Conservation (phyloP, 129 eudicot genomes). For the Silybum marianum region DNA sequence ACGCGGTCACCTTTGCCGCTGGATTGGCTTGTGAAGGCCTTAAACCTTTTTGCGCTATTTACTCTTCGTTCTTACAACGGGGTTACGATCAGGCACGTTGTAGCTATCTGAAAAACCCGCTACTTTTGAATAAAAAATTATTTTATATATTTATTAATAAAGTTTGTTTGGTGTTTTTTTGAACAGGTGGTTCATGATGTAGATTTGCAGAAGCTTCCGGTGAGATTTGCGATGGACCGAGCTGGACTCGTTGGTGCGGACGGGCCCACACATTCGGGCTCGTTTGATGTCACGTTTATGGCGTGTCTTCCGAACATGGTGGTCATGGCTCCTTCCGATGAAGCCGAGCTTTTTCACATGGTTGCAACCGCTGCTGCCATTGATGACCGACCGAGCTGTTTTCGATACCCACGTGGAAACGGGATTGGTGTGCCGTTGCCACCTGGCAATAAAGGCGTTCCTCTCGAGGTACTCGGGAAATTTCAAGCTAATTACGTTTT, state of each 20-base stretch:
- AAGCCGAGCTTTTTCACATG: conserved; percentile 94
- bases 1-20: conserved; percentile 95
- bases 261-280: conserved; percentile 97
- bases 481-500: background rate
- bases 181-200: conserved; percentile 90
- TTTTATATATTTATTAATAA: too few relatives aligned
- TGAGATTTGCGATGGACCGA: conserved; percentile 89
- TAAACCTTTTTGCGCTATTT: conserved; percentile 90
- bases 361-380: conserved; percentile 97
- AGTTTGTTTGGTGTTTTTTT: background rate
- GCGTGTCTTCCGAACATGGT: conserved; percentile 95
- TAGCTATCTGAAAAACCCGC: background rate
- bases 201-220: conserved; percentile 86
- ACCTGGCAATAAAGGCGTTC: conserved; percentile 86
- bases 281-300: conserved; percentile 86
- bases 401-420: conserved; percentile 94
- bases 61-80: conserved; percentile 91
- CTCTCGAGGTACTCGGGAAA: conserved; percentile 58
- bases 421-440: conserved; percentile 85
- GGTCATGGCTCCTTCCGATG: conserved; percentile 97
- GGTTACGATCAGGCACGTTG: conserved; percentile 86
- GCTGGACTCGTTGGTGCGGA: conserved; percentile 97
- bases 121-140: too few relatives aligned
- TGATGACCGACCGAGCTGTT: conserved; percentile 91
- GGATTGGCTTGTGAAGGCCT: conserved; percentile 98